A percentile compares a stretch with the other conserved stretches of the same genome.
These are phyloP conservation scores for Botrytis paeoniae DNA, from an alignment of 2,329 filamentous ascomycete species.

Conservation along the genomic window DNA sequence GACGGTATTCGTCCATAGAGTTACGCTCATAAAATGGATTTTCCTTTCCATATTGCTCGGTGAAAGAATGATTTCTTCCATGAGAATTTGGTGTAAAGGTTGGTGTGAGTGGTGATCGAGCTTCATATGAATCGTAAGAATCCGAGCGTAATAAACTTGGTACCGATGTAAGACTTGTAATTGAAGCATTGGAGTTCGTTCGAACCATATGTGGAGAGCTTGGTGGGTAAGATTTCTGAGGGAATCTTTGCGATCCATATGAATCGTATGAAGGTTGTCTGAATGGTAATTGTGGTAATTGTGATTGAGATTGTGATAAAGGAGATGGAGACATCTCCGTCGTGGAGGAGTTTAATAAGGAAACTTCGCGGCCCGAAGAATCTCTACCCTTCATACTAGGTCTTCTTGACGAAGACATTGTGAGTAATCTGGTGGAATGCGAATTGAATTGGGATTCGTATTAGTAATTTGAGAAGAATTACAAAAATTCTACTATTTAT, in stretches of 20 bases:
- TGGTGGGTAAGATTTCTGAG: conserved; percentile 16
- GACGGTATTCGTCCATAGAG: neutral
- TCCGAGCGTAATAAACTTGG: conserved; percentile 59
- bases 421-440: neutral
- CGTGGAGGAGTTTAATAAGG: conserved; percentile 49
- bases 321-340: conserved; percentile 39
- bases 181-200: conserved; percentile 40
- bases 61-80: conserved; percentile 36
- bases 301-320: conserved; percentile 18
- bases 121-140: conserved; percentile 59
- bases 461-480: neutral
- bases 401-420: conserved; percentile 24
- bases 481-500: neutral
- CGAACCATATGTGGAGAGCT: conserved; percentile 26
- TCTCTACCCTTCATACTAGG: conserved; percentile 53
- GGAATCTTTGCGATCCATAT: conserved; percentile 1
- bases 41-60: conserved; percentile 17
- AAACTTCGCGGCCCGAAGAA: conserved; percentile 56
- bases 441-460: neutral
- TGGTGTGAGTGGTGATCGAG: conserved; percentile 55
- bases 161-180: conserved; percentile 33
- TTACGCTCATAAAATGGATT: neutral
- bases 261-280: neutral
- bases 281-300: conserved; percentile 22
- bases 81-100: conserved; percentile 44